Base-by-base conservation (phyloP, 1,284 basidiomycete genomes). In the Heterobasidion irregulare region DNA sequence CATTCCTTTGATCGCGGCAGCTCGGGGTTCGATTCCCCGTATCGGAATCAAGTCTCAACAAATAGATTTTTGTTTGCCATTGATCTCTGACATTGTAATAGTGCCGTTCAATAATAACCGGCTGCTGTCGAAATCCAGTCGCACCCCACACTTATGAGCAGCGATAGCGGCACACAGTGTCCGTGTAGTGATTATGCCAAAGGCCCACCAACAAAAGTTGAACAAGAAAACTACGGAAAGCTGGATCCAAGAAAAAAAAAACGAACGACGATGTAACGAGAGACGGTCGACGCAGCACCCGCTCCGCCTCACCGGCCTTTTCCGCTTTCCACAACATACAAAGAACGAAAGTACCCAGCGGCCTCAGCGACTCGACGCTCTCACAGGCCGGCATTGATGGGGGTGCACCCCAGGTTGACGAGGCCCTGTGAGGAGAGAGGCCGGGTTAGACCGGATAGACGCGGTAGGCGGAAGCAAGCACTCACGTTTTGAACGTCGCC, bases 21-120 rank as follows among this genome's bases (percentile, higher is more conserved):
- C 82, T 82, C 82, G 81, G 81, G 82, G 82, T 83, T 83, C 82
- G 80, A 83, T 82, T 83, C 81, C 82, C 82, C 81, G 82, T 82
- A 82, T 75, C 80, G 73, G 78, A 80, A 75, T 8, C 38, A 41
- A 9, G 1, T 41, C 2, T 1, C 15, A 41, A 18, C 1, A 18
- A 18, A 2, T 18, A 2, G 18, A 18, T 18, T 18, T 18, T 18
- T 18, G 18, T 18, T 18, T 2, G 18, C 18, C 18, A 18, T 6
- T 26, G 26, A 5, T 26, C 6, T 26, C 6, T 5, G 26, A 26
- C 26, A 26, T 26, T 26, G 26, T 6, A 26, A 26, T 1, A 26
- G 26, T 26, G 4, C 26, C 4, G 6, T 5, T 26, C 26, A 26
- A 26, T 5, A 26, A 26, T 2, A 26, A 26, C 26, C 26, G 4